Evolutionary conservation across 345 rosid species (phyloP).

Genomic region (Populus simonii): DNA sequence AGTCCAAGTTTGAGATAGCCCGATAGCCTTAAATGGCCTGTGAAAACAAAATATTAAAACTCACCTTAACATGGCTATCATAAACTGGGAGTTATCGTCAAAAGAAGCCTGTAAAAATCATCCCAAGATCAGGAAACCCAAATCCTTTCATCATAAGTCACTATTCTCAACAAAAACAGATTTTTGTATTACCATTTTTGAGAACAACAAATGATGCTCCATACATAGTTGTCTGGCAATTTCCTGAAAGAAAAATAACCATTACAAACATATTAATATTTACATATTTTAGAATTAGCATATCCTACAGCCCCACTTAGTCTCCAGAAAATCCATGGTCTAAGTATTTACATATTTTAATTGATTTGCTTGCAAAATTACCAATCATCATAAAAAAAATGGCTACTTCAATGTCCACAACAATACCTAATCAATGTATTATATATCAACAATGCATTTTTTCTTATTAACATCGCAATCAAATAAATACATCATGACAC

Average conservation of each 20-base stretch:
- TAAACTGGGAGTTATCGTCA: slow-evolving; percentile 89
- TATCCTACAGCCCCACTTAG: too few relatives aligned
- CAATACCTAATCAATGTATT: background rate
- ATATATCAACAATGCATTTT: background rate
- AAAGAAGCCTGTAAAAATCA: slow-evolving; percentile 69
- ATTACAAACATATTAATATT: background rate
- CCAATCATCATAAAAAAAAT: too few relatives aligned
- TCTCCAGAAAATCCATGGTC: too few relatives aligned
- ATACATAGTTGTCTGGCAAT: slow-evolving; percentile 80
- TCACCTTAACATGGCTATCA: slow-evolving; percentile 77
- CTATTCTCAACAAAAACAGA: slow-evolving; percentile 2
- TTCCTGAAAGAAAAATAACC: slow-evolving; percentile 49
- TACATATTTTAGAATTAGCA: too few relatives aligned
- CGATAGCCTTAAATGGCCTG: background rate
- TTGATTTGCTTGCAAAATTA: background rate
- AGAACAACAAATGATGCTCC: slow-evolving; percentile 77
- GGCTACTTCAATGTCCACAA: background rate
- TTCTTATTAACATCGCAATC: background rate
- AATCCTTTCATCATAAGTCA: slow-evolving; percentile 7
- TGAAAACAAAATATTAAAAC: slow-evolving; percentile 17
- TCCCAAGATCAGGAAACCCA: slow-evolving; percentile 13
- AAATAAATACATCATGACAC: background rate
- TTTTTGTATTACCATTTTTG: slow-evolving; percentile 64
- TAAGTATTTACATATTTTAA: background rate
- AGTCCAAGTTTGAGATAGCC: slow-evolving; percentile 4